A percentile compares a stretch with the other conserved stretches of the same genome.
Conservation (phyloP, 177 flowering plant species). For the Vitis hybrid region DNA sequence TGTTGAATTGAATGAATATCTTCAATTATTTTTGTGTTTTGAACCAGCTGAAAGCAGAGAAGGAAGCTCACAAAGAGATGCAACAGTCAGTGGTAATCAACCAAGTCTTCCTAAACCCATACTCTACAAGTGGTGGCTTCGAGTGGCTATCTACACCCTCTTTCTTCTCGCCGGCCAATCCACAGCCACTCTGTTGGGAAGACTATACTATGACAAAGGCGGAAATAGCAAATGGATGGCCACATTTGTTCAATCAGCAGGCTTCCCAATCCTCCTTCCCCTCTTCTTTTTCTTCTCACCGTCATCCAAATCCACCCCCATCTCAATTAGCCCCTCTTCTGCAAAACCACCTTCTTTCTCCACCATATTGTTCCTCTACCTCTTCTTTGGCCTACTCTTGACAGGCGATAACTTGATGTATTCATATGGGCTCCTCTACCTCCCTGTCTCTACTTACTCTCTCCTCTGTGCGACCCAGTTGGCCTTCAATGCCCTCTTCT, state of each 20-base stretch:
- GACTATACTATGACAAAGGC: conserved; percentile 34
- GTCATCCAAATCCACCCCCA: not conserved
- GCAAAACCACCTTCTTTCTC: not conserved
- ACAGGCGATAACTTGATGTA: conserved; percentile 29
- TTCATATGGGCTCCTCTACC: conserved; percentile 25
- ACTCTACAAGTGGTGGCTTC: conserved; percentile 27
- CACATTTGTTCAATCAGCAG: conserved; percentile 32
- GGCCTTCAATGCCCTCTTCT: conserved; percentile 28
- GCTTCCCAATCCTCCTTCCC: conserved; percentile 34
- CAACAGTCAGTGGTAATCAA: not conserved
- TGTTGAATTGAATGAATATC: too few species aligned
- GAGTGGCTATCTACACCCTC: conserved; percentile 12
- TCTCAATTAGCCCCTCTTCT: not conserved
- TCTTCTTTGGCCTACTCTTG: conserved; percentile 22
- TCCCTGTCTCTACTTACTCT: conserved; percentile 31
- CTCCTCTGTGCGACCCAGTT: conserved; percentile 32
- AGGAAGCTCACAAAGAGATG: not conserved
- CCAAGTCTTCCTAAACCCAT: not conserved
- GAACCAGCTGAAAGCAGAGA: not conserved
- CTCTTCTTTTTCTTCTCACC: conserved; percentile 16
- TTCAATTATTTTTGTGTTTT: too few species aligned
- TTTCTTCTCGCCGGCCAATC: conserved; percentile 27
- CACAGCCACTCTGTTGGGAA: conserved; percentile 29
- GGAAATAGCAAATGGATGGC: conserved; percentile 37
- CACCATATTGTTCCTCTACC: conserved; percentile 12